phyloP scores from a whole-genome alignment of 345 rosid species.

The Arabis alpina region DNA sequence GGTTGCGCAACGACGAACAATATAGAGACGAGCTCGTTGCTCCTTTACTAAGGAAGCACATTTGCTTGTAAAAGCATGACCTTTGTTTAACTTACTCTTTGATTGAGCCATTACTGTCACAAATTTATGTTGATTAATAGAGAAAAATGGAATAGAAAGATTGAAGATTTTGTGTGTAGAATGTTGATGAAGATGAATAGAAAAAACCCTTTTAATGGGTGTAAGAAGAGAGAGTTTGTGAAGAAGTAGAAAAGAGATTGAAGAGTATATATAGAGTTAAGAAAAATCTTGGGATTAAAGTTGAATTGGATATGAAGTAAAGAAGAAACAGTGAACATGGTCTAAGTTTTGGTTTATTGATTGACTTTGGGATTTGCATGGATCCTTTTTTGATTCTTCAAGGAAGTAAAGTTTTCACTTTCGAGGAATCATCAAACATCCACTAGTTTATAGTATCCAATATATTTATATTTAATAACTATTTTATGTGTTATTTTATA shows the following conservation, averaged over 20 bases:
- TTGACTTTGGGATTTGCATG: slow-evolving; percentile 43
- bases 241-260: slow-evolving; percentile 5
- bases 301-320: slow-evolving; percentile 40
- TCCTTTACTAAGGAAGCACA: slow-evolving; percentile 71
- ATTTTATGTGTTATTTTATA: background rate
- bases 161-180: slow-evolving; percentile 22
- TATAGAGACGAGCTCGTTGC: slow-evolving; percentile 72
- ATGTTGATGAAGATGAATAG: slow-evolving; percentile 2
- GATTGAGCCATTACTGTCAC: slow-evolving; percentile 49
- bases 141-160: slow-evolving; percentile 4
- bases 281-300: slow-evolving; percentile 29
- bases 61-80: slow-evolving; percentile 59
- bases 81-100: slow-evolving; percentile 48
- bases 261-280: slow-evolving; percentile 37
- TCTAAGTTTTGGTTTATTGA: slow-evolving; percentile 38
- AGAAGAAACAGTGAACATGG: slow-evolving; percentile 46
- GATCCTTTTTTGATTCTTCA: slow-evolving; percentile 31
- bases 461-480: background rate
- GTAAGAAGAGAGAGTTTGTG: slow-evolving; percentile 30
- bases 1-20: slow-evolving; percentile 81
- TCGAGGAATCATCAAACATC: slow-evolving; percentile 32
- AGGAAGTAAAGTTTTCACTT: slow-evolving; percentile 31
- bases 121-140: background rate
- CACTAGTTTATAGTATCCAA: background rate
- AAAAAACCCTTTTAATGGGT: slow-evolving; percentile 33